Evolutionary conservation across 2,329 filamentous ascomycete genomes (phyloP).

Genomic region (Boeremia exigua): DNA sequence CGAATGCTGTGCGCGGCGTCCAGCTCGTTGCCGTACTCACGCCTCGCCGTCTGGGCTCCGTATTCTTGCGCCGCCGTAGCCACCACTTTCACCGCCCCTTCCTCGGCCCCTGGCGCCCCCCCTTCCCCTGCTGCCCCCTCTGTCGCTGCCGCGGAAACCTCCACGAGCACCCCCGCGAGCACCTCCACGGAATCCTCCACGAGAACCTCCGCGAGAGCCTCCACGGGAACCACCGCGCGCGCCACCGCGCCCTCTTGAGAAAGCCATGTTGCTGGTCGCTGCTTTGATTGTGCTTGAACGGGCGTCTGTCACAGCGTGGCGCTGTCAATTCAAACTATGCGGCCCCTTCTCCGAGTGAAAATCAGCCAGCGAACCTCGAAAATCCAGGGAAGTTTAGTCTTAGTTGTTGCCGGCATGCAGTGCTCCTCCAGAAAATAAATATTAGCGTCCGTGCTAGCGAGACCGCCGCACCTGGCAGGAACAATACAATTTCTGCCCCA

Average conservation of each 20-base stretch:
- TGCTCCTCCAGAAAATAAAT: slow-evolving; percentile 19
- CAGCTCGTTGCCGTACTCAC: slow-evolving; percentile 32
- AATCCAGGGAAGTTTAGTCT: neutral
- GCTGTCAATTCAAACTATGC: neutral
- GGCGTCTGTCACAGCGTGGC: neutral
- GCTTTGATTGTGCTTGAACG: neutral
- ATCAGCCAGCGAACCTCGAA: too few relatives aligned
- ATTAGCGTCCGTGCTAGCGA: slow-evolving; percentile 21
- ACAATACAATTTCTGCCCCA: slow-evolving; percentile 21
- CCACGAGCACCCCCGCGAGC: slow-evolving; percentile 1
- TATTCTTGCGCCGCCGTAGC: slow-evolving; percentile 37
- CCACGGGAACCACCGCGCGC: slow-evolving; percentile 1
- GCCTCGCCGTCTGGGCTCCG: slow-evolving; percentile 38
- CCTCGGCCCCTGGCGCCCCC: slow-evolving; percentile 36
- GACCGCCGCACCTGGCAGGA: slow-evolving; percentile 16
- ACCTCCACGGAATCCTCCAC: slow-evolving; percentile 7
- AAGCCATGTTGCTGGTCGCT: slow-evolving; percentile 21
- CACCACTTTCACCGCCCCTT: slow-evolving; percentile 35
- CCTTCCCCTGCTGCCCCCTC: slow-evolving; percentile 15
- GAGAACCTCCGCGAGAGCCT: neutral
- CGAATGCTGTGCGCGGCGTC: neutral
- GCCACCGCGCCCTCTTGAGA: slow-evolving; percentile 21
- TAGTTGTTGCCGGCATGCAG: neutral
- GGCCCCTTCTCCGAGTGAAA: neutral
- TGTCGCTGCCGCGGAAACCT: slow-evolving; percentile 7